These are phyloP conservation scores for Xylariomycetidae sp. DNA, from an alignment of 2,329 filamentous ascomycete genomes.

Conservation along the genomic window DNA sequence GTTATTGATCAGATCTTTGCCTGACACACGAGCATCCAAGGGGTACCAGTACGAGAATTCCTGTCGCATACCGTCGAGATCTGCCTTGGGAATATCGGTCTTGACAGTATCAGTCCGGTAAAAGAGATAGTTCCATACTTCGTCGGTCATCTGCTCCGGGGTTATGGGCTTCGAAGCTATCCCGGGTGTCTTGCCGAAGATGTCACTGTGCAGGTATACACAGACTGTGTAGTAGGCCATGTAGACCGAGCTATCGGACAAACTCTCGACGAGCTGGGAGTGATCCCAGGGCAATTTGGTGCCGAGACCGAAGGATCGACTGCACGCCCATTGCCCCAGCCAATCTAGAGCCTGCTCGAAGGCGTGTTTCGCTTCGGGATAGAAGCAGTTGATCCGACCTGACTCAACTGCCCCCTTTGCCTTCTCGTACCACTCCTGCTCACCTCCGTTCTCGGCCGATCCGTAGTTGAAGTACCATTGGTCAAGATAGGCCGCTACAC, in stretches of 20 bases:
- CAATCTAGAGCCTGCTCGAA: constrained; percentile 86
- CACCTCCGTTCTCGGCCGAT: no score
- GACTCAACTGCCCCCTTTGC: no score
- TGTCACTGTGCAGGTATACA: constrained; percentile 71
- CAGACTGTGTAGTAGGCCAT: constrained; percentile 73
- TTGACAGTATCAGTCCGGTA: constrained; percentile 64
- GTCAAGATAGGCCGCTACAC: constrained; percentile 86
- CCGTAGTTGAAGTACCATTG: constrained; percentile 99
- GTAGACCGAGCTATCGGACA: constrained; percentile 92
- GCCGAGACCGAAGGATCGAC: constrained; percentile 84
- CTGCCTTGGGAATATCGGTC: constrained; percentile 68
- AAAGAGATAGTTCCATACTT: constrained; percentile 96
- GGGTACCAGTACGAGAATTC: constrained; percentile 98
- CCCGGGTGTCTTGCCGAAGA: constrained; percentile 74
- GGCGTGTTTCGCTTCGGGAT: constrained; percentile 68
- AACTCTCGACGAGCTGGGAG: constrained; percentile 83
- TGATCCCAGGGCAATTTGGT: constrained; percentile 94
- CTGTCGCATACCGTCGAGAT: constrained; percentile 74
- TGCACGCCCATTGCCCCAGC: constrained; percentile 95
- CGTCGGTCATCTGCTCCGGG: constrained; percentile 85
- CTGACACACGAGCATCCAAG: constrained; percentile 79
- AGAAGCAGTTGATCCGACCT: constrained; percentile 84
- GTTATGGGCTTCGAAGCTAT: constrained; percentile 55
- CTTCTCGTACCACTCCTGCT: constrained; percentile 79
- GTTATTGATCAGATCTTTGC: constrained; percentile 90